Evolutionary conservation across 345 rosid species (phyloP).

Genomic region (Hibiscus syriacus): DNA sequence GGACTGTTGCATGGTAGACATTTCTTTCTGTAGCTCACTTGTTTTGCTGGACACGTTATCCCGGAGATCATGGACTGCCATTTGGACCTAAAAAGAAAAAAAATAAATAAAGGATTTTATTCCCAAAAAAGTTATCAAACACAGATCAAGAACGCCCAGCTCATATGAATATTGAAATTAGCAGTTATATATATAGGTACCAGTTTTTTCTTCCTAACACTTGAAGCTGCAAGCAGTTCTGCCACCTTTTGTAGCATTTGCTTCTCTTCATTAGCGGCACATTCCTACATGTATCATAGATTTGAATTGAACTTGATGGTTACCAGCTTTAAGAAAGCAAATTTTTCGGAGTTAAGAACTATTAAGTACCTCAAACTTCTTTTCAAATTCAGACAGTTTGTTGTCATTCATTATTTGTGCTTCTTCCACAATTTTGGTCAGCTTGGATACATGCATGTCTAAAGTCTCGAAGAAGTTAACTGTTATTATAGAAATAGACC

Average conservation of each 20-base stretch:
- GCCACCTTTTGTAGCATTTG: slow-evolving; percentile 88
- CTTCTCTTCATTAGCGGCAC: slow-evolving; percentile 81
- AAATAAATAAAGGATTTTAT: too few relatives aligned
- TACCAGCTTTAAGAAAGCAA: not conserved
- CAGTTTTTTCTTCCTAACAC: slow-evolving; percentile 80
- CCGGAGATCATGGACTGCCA: slow-evolving; percentile 76
- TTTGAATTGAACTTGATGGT: not conserved
- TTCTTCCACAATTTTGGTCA: slow-evolving; percentile 69
- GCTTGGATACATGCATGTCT: slow-evolving; percentile 62
- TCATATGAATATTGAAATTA: not conserved
- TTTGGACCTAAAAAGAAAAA: slow-evolving; percentile 56
- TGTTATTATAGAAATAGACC: slow-evolving; percentile 69
- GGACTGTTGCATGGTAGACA: slow-evolving; percentile 85
- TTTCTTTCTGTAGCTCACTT: too few relatives aligned
- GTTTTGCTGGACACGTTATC: too few relatives aligned
- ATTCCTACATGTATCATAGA: slow-evolving; percentile 54
- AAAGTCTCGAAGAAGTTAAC: slow-evolving; percentile 68
- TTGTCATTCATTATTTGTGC: too few relatives aligned
- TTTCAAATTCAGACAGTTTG: slow-evolving; percentile 70
- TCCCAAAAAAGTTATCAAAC: not conserved
- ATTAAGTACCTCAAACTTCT: slow-evolving; percentile 75
- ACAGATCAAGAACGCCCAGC: not conserved
- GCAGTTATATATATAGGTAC: slow-evolving; percentile 26
- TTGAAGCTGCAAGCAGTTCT: slow-evolving; percentile 74
- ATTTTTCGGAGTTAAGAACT: slow-evolving; percentile 9